Percentiles rank a stretch among this genome's conserved stretches.
phyloP scores from a whole-genome alignment of 352 stramenopile genomes.

The Phytophthora melonis region DNA sequence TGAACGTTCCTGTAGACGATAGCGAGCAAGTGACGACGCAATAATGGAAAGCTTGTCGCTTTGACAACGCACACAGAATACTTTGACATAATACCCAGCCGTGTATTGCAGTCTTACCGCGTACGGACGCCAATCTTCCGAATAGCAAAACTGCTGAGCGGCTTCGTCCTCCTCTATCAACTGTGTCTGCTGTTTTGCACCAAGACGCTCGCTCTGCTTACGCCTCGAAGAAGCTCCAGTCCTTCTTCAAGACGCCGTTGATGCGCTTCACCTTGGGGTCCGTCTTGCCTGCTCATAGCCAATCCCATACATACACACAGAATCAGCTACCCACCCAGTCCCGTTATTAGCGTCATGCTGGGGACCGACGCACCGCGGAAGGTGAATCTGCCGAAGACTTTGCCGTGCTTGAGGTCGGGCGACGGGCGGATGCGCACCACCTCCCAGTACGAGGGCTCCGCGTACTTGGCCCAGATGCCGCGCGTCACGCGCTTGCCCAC shows the following conservation, averaged over 20 bases:
- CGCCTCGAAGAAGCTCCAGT: constrained; percentile 55
- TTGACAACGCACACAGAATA: constrained; percentile 1
- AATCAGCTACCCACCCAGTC: not conserved
- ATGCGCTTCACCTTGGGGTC: constrained; percentile 80
- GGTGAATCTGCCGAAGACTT: constrained; percentile 83
- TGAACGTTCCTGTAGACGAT: no score
- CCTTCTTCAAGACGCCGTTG: constrained; percentile 80
- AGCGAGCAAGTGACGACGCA: not conserved
- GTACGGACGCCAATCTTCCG: not conserved
- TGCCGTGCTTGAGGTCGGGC: constrained; percentile 86
- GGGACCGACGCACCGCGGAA: constrained; percentile 72
- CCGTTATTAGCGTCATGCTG: not conserved
- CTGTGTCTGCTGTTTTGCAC: not conserved
- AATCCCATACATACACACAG: constrained; percentile 11
- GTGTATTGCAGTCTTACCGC: constrained; percentile 43
- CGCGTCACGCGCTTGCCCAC: constrained; percentile 77
- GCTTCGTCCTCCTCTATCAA: constrained; percentile 3
- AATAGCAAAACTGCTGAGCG: not conserved
- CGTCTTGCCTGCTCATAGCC: constrained; percentile 61
- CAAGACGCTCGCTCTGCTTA: constrained; percentile 7
- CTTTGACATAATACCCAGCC: constrained; percentile 40
- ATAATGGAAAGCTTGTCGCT: no score
- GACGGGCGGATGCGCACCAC: constrained; percentile 82
- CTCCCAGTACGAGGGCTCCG: constrained; percentile 82
- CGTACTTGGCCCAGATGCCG: constrained; percentile 78